phyloP scores from a whole-genome alignment of 2,329 filamentous ascomycete genomes.

The Botrytis fragariae region DNA sequence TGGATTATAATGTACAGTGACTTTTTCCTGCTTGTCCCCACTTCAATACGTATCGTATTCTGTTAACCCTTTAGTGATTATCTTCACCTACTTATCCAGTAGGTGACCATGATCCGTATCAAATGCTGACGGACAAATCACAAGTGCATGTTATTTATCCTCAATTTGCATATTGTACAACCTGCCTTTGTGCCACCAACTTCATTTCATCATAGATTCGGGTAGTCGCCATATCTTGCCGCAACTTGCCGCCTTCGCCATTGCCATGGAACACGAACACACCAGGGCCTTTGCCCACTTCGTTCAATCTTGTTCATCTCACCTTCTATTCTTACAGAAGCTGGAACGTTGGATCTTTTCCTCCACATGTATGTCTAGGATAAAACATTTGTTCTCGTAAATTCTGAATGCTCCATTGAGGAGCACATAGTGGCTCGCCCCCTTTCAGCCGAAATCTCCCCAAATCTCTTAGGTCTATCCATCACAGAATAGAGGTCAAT shows the following conservation, averaged over 20 bases:
- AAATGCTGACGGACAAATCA: slow-evolving; percentile 10
- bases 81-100: background rate
- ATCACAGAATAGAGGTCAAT: background rate
- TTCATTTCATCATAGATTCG: slow-evolving; percentile 14
- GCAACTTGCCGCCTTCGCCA: slow-evolving; percentile 12
- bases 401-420: background rate
- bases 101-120: background rate
- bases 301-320: background rate
- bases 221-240: slow-evolving; percentile 15
- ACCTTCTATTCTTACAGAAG: background rate
- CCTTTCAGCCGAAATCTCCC: background rate
- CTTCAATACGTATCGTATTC: slow-evolving; percentile 1
- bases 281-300: slow-evolving; percentile 7
- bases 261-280: slow-evolving; percentile 8
- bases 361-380: background rate
- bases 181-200: slow-evolving; percentile 11
- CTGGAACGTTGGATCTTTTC: background rate
- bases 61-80: background rate
- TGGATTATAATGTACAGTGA: background rate
- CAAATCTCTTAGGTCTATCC: background rate
- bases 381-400: background rate
- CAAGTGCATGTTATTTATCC: slow-evolving; percentile 1
- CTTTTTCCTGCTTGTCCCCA: slow-evolving; percentile 7
- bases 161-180: slow-evolving; percentile 6
- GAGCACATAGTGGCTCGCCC: slow-evolving; percentile 9